These are phyloP conservation scores for Salvia hispanica DNA, from an alignment of 257 asterid genomes.

Conservation along the genomic window DNA sequence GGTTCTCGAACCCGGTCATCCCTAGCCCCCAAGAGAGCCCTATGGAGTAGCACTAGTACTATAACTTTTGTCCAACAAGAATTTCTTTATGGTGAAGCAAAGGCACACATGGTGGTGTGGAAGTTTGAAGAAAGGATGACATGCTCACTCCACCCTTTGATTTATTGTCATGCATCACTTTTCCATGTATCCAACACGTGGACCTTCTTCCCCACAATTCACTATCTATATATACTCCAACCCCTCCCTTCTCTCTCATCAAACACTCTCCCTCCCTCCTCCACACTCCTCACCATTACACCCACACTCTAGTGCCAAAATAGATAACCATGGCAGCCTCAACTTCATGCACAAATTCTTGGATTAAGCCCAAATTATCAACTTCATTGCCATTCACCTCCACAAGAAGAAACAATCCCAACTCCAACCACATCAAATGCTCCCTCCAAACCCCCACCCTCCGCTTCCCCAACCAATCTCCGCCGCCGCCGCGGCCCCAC, in stretches of 20 bases:
- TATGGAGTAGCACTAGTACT: too few species aligned
- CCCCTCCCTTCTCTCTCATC: slow-evolving; percentile 37
- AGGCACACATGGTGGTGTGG: slow-evolving; percentile 34
- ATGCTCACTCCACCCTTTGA: slow-evolving; percentile 1
- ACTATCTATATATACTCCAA: slow-evolving; percentile 46
- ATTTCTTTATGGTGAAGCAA: neutral
- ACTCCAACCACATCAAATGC: slow-evolving; percentile 30
- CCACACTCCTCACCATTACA: neutral
- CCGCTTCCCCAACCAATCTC: slow-evolving; percentile 45
- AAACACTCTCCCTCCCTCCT: slow-evolving; percentile 13
- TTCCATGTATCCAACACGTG: slow-evolving; percentile 61
- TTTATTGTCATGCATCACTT: slow-evolving; percentile 23
- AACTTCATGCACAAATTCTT: slow-evolving; percentile 39
- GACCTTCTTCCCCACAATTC: slow-evolving; percentile 39
- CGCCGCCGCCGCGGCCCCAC: too few species aligned
- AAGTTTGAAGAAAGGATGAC: slow-evolving; percentile 29
- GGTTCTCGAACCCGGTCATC: too few species aligned
- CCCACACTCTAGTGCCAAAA: slow-evolving; percentile 9
- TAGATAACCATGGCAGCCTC: slow-evolving; percentile 60
- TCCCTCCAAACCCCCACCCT: slow-evolving; percentile 58
- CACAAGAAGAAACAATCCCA: neutral
- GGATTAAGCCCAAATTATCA: slow-evolving; percentile 37
- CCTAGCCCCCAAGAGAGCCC: too few species aligned
- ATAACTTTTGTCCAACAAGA: too few species aligned
- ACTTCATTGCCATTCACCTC: too few species aligned